phyloP scores from a whole-genome alignment of 495 filamentous ascomycete species.

The Xylaria venustula region DNA sequence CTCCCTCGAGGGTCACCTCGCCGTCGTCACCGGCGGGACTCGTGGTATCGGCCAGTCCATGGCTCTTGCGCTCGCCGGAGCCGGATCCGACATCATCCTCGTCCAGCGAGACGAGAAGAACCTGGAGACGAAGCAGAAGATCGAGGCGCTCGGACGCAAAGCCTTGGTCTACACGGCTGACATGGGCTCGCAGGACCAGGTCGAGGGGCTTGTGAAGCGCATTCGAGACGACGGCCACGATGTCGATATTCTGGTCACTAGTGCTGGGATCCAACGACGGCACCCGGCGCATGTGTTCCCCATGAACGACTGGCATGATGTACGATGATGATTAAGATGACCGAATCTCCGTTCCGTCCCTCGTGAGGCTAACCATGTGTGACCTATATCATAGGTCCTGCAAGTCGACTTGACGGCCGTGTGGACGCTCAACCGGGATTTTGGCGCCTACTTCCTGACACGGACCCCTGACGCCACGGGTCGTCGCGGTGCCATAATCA shows the following conservation, averaged over 20 bases:
- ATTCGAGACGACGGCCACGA: slow-evolving; percentile 27
- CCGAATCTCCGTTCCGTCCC: too few relatives aligned
- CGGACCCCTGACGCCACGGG: slow-evolving; percentile 12
- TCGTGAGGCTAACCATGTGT: background rate
- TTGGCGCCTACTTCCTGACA: slow-evolving; percentile 14
- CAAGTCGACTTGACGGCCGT: slow-evolving; percentile 14
- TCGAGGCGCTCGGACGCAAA: slow-evolving; percentile 13
- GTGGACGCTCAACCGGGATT: slow-evolving; percentile 17
- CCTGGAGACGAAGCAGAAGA: slow-evolving; percentile 11
- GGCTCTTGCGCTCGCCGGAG: slow-evolving; percentile 50
- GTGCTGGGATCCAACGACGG: slow-evolving; percentile 14
- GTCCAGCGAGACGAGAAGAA: slow-evolving; percentile 15
- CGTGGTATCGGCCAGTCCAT: slow-evolving; percentile 65
- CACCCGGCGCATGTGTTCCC: slow-evolving; percentile 16
- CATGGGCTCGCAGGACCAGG: slow-evolving; percentile 15
- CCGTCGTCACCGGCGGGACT: slow-evolving; percentile 67
- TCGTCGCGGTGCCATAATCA: slow-evolving; percentile 14
- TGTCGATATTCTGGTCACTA: slow-evolving; percentile 19
- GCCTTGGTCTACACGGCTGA: slow-evolving; percentile 15
- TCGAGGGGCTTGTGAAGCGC: slow-evolving; percentile 28
- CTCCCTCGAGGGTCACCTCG: slow-evolving; percentile 67
- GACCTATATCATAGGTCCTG: background rate
- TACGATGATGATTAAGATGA: background rate
- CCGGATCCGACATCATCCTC: slow-evolving; percentile 14
- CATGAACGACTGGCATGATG: slow-evolving; percentile 18